Percentiles rank a stretch among this genome's conserved stretches.
Conservation (phyloP, 208 protist species). For the Leishmania major region DNA sequence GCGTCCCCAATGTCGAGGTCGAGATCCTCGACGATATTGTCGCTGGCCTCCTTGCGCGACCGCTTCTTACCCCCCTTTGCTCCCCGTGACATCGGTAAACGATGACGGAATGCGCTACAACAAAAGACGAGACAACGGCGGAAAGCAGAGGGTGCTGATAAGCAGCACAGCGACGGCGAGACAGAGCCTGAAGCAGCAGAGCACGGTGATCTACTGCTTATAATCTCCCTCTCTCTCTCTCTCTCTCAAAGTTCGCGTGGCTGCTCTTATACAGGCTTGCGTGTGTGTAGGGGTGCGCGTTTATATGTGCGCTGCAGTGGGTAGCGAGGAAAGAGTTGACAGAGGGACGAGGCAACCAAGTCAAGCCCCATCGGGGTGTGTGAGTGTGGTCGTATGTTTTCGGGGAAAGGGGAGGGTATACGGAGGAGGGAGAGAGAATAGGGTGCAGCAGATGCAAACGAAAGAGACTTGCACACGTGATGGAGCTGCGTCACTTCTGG, state of each 20-base stretch:
- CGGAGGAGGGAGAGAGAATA: neutral
- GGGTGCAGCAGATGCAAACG: neutral
- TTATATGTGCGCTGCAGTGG: no score
- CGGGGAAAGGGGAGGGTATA: neutral
- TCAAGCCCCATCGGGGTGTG: constrained; percentile 2
- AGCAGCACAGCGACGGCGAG: neutral
- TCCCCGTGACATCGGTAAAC: neutral
- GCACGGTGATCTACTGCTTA: neutral
- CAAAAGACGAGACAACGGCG: neutral
- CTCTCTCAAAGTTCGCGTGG: neutral
- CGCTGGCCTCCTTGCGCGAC: constrained; percentile 29
- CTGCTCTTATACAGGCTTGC: neutral
- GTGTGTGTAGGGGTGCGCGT: neutral
- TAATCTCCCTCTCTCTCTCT: neutral
- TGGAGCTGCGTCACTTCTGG: neutral
- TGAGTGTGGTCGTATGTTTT: constrained; percentile 9
- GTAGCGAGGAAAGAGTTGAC: neutral
- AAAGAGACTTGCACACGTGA: neutral
- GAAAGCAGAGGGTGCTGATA: neutral
- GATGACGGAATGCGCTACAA: neutral
- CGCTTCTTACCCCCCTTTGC: constrained; percentile 29
- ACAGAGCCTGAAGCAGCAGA: constrained; percentile 1
- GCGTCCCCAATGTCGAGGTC: constrained; percentile 67
- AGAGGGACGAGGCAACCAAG: neutral
- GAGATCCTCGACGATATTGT: constrained; percentile 77